These are phyloP conservation scores for Voacanga thouarsii DNA, from an alignment of 257 asterid species.

Conservation along the genomic window DNA sequence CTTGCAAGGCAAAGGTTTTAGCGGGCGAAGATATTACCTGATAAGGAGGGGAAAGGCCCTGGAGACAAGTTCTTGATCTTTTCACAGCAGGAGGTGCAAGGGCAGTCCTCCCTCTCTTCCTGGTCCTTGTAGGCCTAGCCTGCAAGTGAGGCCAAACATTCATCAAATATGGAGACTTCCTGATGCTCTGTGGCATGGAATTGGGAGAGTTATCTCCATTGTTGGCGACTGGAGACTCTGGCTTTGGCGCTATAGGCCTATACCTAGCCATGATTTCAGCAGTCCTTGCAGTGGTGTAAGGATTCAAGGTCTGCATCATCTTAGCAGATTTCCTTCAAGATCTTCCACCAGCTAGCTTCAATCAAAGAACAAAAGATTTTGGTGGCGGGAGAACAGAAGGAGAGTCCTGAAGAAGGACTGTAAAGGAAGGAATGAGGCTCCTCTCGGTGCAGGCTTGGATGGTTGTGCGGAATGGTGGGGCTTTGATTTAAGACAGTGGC, in stretches of 20 bases:
- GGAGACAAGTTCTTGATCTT: constrained; percentile 42
- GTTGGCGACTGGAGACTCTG: constrained; percentile 34
- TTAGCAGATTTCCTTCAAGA: constrained; percentile 4
- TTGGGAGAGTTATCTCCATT: constrained; percentile 26
- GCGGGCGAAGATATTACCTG: constrained; percentile 25
- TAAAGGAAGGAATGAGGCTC: too few relatives aligned
- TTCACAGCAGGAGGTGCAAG: constrained; percentile 54
- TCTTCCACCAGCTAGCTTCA: constrained; percentile 11
- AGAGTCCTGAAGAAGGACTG: neutral
- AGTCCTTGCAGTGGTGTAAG: constrained; percentile 57
- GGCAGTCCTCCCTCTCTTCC: constrained; percentile 73
- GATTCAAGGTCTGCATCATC: constrained; percentile 68
- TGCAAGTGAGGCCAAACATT: constrained; percentile 80
- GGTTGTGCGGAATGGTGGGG: constrained; percentile 11
- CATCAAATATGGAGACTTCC: constrained; percentile 61
- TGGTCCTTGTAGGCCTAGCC: constrained; percentile 77
- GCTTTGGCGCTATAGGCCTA: constrained; percentile 93
- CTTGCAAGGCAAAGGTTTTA: constrained; percentile 36
- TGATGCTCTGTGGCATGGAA: constrained; percentile 44
- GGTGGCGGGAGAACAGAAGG: constrained; percentile 13
- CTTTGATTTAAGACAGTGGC: constrained; percentile 25
- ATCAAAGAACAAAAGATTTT: neutral
- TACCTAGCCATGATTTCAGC: constrained; percentile 92
- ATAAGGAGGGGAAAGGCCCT: constrained; percentile 32
- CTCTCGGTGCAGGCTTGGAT: neutral